Conservation (phyloP, 306 rosid genomes). For the Pterocarpus santalinus region DNA sequence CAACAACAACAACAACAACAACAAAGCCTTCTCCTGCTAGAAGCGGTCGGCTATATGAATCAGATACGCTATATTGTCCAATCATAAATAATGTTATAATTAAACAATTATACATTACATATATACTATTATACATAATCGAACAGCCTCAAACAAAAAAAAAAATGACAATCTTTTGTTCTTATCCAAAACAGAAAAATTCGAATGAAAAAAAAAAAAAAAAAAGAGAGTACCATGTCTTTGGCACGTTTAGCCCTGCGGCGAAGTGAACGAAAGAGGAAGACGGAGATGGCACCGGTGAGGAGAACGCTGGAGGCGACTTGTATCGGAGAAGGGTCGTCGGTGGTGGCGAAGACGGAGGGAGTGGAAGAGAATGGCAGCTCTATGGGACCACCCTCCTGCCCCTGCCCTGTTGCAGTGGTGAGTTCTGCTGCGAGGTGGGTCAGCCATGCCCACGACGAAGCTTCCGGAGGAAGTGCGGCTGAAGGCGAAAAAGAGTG, state of each 20-base stretch:
- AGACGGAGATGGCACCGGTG: constrained; percentile 81
- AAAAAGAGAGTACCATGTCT: constrained; percentile 61
- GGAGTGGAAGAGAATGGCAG: constrained; percentile 61
- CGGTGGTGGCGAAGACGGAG: constrained; percentile 73
- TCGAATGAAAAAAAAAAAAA: background rate
- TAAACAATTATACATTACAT: too few species aligned
- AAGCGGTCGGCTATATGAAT: too few species aligned
- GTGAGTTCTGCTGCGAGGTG: constrained; percentile 56
- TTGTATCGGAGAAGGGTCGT: constrained; percentile 84
- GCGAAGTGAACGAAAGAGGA: constrained; percentile 89
- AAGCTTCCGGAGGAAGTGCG: constrained; percentile 47
- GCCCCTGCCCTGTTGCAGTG: constrained; percentile 32
- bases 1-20: too few species aligned
- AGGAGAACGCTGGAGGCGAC: constrained; percentile 90
- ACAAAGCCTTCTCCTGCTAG: too few species aligned
- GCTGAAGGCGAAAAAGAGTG: constrained; percentile 33
- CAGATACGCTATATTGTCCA: too few species aligned
- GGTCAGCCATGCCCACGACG: constrained; percentile 59
- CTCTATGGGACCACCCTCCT: constrained; percentile 76
- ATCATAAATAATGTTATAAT: too few species aligned
- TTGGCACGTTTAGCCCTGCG: constrained; percentile 90
- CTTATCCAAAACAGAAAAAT: background rate
- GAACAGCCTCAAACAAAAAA: background rate
- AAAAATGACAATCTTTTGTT: background rate
- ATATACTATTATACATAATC: background rate